Base-by-base conservation (phyloP, 2,329 filamentous ascomycete species). In the Ceratocystis cubensis region DNA sequence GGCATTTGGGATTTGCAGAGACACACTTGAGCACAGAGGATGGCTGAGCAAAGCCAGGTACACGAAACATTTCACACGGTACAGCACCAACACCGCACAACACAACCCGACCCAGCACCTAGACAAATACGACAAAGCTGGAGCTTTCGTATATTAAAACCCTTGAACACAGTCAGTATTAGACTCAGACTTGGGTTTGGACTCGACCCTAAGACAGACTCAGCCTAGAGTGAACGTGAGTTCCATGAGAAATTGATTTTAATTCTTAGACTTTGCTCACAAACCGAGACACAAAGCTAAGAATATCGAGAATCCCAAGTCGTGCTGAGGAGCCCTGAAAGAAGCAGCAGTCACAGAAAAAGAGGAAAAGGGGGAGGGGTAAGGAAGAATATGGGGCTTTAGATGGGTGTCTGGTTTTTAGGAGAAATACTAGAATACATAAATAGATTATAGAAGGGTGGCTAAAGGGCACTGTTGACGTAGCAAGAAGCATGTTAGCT, bases 1-100 rank as follows among this genome's bases (percentile, higher is more conserved):
- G 33, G 17, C 59, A 62, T 44, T 45, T 41, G 8, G 6, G 33
- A 44, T 44, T n/a, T 22, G 22, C 59, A 62, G n/a, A 45, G 37
- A 62, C 59, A 44, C 25, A 44, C 44, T n/a, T 44, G 13, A 62
- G n/a, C 59, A 44, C n/a, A 44, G 30, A 20, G 6, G 22, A 57
- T 57, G 41, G 61, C 41, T 63, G 61, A 48, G 37, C 44, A 63
- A 45, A 63, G 61, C 48, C 61, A 63, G 41, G 45, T 20, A 46
- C 61, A 48, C 53, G 22, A 57, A 57, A 57, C 53, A 57, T 57
- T 33, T 57, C n/a, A 33, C 28, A n/a, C 53, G 20, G 17, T 17
- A 57, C 28, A 33, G 53, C 37, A 41, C 37, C 37, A 41, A 41
- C 37, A 13, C 37, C 8, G 37, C 37, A 41, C 37, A 41, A 41